phyloP scores from a whole-genome alignment of 2,329 filamentous ascomycete genomes.

The Bipolaris bicolor region DNA sequence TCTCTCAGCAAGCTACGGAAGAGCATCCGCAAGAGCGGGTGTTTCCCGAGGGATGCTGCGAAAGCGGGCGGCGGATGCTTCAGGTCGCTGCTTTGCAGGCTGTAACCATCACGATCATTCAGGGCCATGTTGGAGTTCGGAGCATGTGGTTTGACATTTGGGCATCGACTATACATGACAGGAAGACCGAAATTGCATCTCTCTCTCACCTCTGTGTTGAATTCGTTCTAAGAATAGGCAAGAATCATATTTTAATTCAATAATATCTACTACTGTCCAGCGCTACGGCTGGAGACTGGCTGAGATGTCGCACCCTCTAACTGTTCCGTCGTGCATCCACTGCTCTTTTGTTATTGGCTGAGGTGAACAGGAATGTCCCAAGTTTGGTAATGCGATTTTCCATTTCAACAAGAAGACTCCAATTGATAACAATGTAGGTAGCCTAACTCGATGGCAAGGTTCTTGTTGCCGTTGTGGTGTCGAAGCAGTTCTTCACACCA shows the following conservation, averaged over 20 bases:
- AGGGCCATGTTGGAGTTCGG: neutral
- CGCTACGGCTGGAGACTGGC: neutral
- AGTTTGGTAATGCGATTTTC: conserved; percentile 6
- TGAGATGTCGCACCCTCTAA: neutral
- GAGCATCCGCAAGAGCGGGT: conserved; percentile 20
- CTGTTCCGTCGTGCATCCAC: neutral
- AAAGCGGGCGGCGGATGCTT: conserved; percentile 34
- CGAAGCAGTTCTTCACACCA: conserved; percentile 6
- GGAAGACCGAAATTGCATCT: neutral
- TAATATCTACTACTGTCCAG: neutral
- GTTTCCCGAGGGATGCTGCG: conserved; percentile 27
- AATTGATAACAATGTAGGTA: conserved; percentile 11
- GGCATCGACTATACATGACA: neutral
- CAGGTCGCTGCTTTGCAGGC: conserved; percentile 18
- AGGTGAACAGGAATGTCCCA: neutral
- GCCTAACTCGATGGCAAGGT: conserved; percentile 14
- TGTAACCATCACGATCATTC: neutral
- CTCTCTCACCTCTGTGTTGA: neutral
- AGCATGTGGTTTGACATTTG: neutral
- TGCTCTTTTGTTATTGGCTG: neutral
- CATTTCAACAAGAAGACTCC: conserved; percentile 14
- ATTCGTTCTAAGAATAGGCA: neutral
- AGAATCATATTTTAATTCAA: neutral
- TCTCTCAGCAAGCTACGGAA: conserved; percentile 22
- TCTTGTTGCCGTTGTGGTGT: conserved; percentile 16